These are phyloP conservation scores for Euphorbia lathyris DNA, from an alignment of 345 rosid species.

Conservation along the genomic window DNA sequence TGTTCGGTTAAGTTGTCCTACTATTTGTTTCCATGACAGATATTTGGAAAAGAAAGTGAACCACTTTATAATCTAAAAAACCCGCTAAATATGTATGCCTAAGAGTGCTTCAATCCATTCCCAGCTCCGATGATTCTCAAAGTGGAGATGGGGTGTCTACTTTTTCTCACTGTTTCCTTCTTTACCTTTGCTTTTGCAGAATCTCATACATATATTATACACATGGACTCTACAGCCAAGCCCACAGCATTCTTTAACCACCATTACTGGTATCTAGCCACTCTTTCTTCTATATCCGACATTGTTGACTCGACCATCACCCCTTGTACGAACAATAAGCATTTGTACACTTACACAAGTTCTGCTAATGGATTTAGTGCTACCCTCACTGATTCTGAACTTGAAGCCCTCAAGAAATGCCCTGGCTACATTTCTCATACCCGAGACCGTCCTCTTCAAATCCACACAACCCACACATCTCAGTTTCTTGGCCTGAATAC, in stretches of 20 bases:
- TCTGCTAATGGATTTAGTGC: conserved; percentile 30
- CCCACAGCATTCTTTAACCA: conserved; percentile 26
- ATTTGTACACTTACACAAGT: conserved; percentile 16
- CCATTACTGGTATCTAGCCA: conserved; percentile 36
- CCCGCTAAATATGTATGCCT: not conserved
- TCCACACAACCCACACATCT: conserved; percentile 39
- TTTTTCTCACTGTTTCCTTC: conserved; percentile 21
- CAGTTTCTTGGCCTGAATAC: conserved; percentile 32
- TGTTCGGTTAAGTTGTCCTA: no score
- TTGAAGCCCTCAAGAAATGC: conserved; percentile 14
- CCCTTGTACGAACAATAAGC: conserved; percentile 9
- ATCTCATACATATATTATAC: conserved; percentile 26
- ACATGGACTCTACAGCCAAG: conserved; percentile 34
- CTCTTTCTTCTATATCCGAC: conserved; percentile 24
- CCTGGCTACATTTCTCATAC: conserved; percentile 24
- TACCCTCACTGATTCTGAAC: conserved; percentile 20
- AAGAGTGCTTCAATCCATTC: not conserved
- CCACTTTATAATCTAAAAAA: not conserved
- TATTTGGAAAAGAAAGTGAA: not conserved
- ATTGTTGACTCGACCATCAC: not conserved
- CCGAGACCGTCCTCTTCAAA: conserved; percentile 13
- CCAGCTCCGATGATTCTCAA: conserved; percentile 22
- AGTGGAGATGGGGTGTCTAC: not conserved
- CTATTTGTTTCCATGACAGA: no score
- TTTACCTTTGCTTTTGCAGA: not conserved